These are phyloP conservation scores for Candida dajiaensis DNA, from an alignment of 805 yeast species.

Conservation along the genomic window DNA sequence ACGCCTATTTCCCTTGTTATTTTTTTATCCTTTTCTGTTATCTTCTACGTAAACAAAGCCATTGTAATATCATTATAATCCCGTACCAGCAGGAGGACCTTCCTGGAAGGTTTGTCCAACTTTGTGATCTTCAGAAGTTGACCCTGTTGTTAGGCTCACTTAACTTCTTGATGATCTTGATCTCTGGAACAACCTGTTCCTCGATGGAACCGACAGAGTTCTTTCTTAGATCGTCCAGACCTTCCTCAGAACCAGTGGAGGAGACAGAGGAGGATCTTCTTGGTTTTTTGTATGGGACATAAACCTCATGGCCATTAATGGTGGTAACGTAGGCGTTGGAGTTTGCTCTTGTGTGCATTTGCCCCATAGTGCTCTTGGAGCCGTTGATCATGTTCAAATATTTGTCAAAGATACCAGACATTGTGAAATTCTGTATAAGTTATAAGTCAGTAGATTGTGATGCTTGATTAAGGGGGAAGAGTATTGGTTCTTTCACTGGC, in stretches of 20 bases:
- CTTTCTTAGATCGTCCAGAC: not conserved
- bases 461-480: not conserved
- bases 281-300: constrained; percentile 13
- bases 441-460: not conserved
- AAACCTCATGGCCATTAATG: constrained; percentile 16
- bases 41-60: too few species aligned
- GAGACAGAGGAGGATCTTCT: constrained; percentile 18
- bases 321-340: constrained; percentile 11
- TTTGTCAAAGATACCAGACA: constrained; percentile 28
- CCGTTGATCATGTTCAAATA: constrained; percentile 21
- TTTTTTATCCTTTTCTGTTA: not conserved
- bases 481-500: not conserved
- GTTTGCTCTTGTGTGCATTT: constrained; percentile 18
- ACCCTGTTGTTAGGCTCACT: constrained; percentile 16
- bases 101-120: not conserved
- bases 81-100: not conserved
- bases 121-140: constrained; percentile 6
- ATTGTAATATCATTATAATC: too few species aligned
- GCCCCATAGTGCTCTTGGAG: constrained; percentile 13
- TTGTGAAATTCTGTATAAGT: constrained; percentile 1
- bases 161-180: constrained; percentile 2
- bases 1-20: not conserved
- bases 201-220: not conserved
- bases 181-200: not conserved
- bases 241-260: constrained; percentile 5